Evolutionary conservation across 305 asterid genomes (phyloP).

Genomic region (Plantago rigida): DNA sequence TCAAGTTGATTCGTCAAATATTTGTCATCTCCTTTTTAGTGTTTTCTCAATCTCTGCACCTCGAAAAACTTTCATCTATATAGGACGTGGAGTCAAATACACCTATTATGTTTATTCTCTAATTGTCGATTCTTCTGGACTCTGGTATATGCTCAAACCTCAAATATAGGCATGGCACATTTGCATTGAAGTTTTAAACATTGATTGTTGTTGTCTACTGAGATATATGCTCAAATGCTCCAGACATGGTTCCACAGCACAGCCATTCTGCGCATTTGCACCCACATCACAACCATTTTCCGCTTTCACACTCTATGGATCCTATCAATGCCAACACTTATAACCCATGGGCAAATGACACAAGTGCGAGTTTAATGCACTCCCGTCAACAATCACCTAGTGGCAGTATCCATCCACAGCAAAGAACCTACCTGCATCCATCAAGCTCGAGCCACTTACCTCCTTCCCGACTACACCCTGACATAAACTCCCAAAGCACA

Average conservation of each 20-base stretch:
- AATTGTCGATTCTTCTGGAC: no score
- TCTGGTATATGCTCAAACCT: no score
- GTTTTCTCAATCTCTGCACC: not conserved
- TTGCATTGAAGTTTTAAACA: not conserved
- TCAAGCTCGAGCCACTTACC: slow-evolving; percentile 27
- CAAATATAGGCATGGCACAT: not conserved
- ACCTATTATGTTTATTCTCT: no score
- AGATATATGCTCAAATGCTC: not conserved
- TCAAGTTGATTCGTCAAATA: slow-evolving; percentile 6
- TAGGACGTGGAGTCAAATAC: no score
- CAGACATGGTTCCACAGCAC: slow-evolving; percentile 22
- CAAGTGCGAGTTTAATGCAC: slow-evolving; percentile 13
- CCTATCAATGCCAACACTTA: slow-evolving; percentile 15
- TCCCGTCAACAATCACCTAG: slow-evolving; percentile 25
- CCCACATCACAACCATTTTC: not conserved
- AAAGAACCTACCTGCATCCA: slow-evolving; percentile 22
- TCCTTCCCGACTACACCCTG: slow-evolving; percentile 22
- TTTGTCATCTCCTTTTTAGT: not conserved
- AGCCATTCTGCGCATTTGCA: slow-evolving; percentile 13
- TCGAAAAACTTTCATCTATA: no score
- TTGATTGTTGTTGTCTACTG: not conserved
- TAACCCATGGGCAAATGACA: slow-evolving; percentile 22
- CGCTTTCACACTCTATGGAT: not conserved
- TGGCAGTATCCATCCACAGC: slow-evolving; percentile 18
- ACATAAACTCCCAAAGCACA: slow-evolving; percentile 20